Evolutionary conservation across 805 yeast species (phyloP).

Genomic region (Candida lessepsii): DNA sequence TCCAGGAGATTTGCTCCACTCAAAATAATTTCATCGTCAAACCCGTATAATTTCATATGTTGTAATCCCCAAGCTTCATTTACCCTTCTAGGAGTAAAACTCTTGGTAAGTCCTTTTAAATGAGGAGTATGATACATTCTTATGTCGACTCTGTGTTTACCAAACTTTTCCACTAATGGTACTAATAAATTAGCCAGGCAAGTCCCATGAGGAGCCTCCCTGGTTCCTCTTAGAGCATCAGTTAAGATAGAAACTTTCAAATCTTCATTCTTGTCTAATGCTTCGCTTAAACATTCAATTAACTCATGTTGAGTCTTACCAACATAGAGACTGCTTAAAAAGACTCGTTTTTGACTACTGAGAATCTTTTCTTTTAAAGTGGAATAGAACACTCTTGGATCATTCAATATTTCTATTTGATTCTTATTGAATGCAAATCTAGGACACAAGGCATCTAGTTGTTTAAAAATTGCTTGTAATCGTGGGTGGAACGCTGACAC

Average conservation of each 20-base stretch:
- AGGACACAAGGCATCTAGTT: slow-evolving; percentile 64
- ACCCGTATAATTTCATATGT: slow-evolving; percentile 96
- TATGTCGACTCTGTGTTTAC: slow-evolving; percentile 67
- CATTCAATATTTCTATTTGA: slow-evolving; percentile 58
- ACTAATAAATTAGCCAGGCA: slow-evolving; percentile 78
- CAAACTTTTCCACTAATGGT: slow-evolving; percentile 61
- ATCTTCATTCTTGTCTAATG: slow-evolving; percentile 57
- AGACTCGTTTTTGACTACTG: slow-evolving; percentile 63
- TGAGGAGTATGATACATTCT: slow-evolving; percentile 90
- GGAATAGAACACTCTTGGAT: slow-evolving; percentile 73
- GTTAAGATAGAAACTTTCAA: slow-evolving; percentile 71
- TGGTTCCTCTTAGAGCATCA: slow-evolving; percentile 88
- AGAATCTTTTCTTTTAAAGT: slow-evolving; percentile 61
- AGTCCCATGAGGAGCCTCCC: slow-evolving; percentile 74
- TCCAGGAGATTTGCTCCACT: slow-evolving; percentile 89
- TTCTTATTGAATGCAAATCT: slow-evolving; percentile 57
- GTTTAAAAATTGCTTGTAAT: slow-evolving; percentile 43
- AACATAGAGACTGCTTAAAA: slow-evolving; percentile 80
- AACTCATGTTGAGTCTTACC: slow-evolving; percentile 83
- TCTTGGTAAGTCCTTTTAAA: slow-evolving; percentile 62
- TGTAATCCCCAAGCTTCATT: slow-evolving; percentile 93
- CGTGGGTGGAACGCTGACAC: slow-evolving; percentile 42
- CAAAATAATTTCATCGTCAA: slow-evolving; percentile 84
- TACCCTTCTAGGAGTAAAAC: slow-evolving; percentile 72
- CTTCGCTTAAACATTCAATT: slow-evolving; percentile 56